A percentile compares a stretch with the other conserved stretches of the same genome.
phyloP scores from a whole-genome alignment of 805 yeast species.

The Metschnikowia dekortorum region DNA sequence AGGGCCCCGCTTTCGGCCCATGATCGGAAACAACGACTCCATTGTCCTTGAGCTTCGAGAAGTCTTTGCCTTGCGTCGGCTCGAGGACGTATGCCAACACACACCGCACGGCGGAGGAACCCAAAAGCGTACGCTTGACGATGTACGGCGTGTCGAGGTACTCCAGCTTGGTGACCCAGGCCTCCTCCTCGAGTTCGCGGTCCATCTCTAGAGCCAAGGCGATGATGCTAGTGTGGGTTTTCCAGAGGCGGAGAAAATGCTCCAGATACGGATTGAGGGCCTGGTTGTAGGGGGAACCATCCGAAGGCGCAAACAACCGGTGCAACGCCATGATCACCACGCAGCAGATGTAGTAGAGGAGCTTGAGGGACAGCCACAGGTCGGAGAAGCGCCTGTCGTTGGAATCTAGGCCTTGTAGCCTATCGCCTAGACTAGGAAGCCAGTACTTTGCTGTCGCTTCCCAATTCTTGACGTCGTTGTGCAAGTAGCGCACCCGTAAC shows the following conservation, averaged over 20 bases:
- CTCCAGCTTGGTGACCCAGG: slow-evolving; percentile 21
- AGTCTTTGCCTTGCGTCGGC: slow-evolving; percentile 26
- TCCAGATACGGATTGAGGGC: slow-evolving; percentile 60
- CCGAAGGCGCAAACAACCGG: slow-evolving; percentile 26
- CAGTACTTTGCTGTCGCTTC: slow-evolving; percentile 20
- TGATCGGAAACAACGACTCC: background rate
- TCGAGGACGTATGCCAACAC: slow-evolving; percentile 60
- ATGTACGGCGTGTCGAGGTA: slow-evolving; percentile 29
- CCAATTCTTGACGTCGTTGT: slow-evolving; percentile 34
- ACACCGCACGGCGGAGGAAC: slow-evolving; percentile 59
- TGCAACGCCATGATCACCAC: slow-evolving; percentile 29
- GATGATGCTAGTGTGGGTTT: slow-evolving; percentile 56
- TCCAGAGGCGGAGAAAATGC: slow-evolving; percentile 59
- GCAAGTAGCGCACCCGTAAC: slow-evolving; percentile 33
- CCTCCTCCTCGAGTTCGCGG: slow-evolving; percentile 30
- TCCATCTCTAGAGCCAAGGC: slow-evolving; percentile 55
- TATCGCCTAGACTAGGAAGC: slow-evolving; percentile 20
- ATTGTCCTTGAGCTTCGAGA: slow-evolving; percentile 8
- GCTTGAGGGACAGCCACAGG: slow-evolving; percentile 15
- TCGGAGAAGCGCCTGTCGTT: slow-evolving; percentile 15
- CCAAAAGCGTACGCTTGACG: slow-evolving; percentile 43
- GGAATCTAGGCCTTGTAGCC: slow-evolving; percentile 7
- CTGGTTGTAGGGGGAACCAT: slow-evolving; percentile 30
- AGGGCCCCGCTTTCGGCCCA: background rate
- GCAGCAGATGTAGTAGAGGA: slow-evolving; percentile 29